Evolutionary conservation across 1,139 yeast genomes (phyloP), one percentile per base, ranked within the genome.

Genomic region (Diutina mesorugosa): DNA sequence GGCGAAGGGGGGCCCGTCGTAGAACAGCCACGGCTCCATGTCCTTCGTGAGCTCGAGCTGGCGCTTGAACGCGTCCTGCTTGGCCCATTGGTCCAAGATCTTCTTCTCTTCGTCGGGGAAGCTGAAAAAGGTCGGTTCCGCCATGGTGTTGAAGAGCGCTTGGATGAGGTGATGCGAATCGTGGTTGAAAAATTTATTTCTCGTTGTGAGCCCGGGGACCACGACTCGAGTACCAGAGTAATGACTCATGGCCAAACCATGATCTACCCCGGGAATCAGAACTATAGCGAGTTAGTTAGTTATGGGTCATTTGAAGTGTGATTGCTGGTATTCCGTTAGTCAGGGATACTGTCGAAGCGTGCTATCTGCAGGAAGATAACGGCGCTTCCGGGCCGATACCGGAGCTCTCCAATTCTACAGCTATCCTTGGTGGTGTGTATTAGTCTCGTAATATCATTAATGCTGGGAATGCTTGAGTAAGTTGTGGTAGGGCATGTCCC

Each of bases 1-100:
- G 58, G 99, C 99, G 72, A 93, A 93, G 63, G 99, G 99, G 12
- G 99, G 99, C 45, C 99, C 99, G 72, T 93, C 99, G 68, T 89
- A 95, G 70, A 93, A 93, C 54, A 97, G 83, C 71, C 91, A 93
- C 58, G 85, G 87, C 48, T 96, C 95, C 63, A 85, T 81, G 59
- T 82, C 98, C 69, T 91, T 79, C 56, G 96, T 88, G 62, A 90
- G 77, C 70, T 90, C 85, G 62, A 90, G 71, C 52, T 96, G 84
- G 56, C 89, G 85, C 63, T 90, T 90, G 77, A 95, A 95, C 26
- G 99, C 99, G 70, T 90, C 87, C 64, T 89, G 79, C 60, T 90
- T 95, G 57, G 86, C 81, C 99, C 99, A 93, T 66, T 79, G 80
- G 58, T 80, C 76, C 60, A 85, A 78, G 63, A 91, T 82, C 63